A percentile compares a stretch with the other conserved stretches of the same genome.
Evolutionary conservation across 805 yeast species (phyloP).

Genomic region (Nakazawaea ambrosiae): DNA sequence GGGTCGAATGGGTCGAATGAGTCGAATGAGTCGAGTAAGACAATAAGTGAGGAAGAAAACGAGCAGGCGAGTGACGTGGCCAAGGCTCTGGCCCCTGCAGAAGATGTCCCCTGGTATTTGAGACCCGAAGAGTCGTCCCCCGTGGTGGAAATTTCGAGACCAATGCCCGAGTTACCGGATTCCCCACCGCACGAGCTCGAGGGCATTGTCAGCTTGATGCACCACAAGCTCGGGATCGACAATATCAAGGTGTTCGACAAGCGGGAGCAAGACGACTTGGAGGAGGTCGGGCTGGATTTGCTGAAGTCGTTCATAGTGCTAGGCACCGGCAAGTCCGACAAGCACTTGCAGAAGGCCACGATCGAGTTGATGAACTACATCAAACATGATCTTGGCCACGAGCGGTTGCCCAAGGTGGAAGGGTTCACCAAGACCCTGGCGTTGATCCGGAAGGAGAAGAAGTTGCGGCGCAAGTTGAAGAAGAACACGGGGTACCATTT

Average conservation of each 20-base stretch:
- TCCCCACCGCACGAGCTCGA: slow-evolving; percentile 48
- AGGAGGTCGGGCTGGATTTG: slow-evolving; percentile 29
- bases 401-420: slow-evolving; percentile 48
- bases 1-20: no score
- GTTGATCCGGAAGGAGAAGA: slow-evolving; percentile 40
- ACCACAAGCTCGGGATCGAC: slow-evolving; percentile 56
- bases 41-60: no score
- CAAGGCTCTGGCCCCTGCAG: no score
- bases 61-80: no score
- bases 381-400: slow-evolving; percentile 37
- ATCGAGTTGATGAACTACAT: slow-evolving; percentile 47
- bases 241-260: slow-evolving; percentile 63
- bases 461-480: slow-evolving; percentile 48
- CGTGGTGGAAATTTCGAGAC: slow-evolving; percentile 2
- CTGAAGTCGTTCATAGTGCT: slow-evolving; percentile 48
- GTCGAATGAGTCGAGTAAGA: no score
- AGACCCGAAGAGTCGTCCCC: slow-evolving; percentile 23
- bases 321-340: slow-evolving; percentile 69
- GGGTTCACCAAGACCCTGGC: slow-evolving; percentile 62
- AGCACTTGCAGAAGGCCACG: slow-evolving; percentile 70
- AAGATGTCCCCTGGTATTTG: slow-evolving; percentile 22
- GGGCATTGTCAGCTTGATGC: slow-evolving; percentile 38
- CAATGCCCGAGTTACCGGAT: slow-evolving; percentile 53
- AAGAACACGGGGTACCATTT: slow-evolving; percentile 47
- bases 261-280: slow-evolving; percentile 28